phyloP scores from a whole-genome alignment of 1,284 basidiomycete species.

The Papiliotrema nemorosa region DNA sequence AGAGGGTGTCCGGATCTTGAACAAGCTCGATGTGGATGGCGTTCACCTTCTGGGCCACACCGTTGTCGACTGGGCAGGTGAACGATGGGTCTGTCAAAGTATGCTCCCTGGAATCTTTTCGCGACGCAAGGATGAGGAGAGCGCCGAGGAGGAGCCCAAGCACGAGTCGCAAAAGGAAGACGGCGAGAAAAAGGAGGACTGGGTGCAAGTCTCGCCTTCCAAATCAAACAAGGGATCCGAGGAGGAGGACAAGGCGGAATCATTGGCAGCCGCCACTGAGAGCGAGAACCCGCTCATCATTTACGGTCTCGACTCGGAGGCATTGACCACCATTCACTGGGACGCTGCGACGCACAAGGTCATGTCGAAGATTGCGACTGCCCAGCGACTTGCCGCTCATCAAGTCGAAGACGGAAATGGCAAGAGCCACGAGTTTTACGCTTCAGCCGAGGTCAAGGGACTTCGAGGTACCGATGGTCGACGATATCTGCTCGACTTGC shows the following conservation, averaged over 20 bases:
- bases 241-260: conserved; percentile 29
- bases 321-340: conserved; percentile 50
- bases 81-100: conserved; percentile 59
- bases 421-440: conserved; percentile 52
- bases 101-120: conserved; percentile 58
- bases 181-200: conserved; percentile 43
- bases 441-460: conserved; percentile 58
- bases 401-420: conserved; percentile 52
- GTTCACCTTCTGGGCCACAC: conserved; percentile 69
- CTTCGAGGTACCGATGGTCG: conserved; percentile 57
- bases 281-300: conserved; percentile 52
- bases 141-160: conserved; percentile 13
- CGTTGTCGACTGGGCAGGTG: conserved; percentile 57
- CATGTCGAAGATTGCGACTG: conserved; percentile 53
- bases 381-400: conserved; percentile 55
- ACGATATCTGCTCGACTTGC: conserved; percentile 57
- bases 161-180: conserved; percentile 26
- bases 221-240: conserved; percentile 60
- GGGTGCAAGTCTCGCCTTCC: conserved; percentile 58
- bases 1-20: conserved; percentile 54
- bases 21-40: conserved; percentile 65
- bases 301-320: conserved; percentile 57
- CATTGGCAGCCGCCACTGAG: conserved; percentile 5
- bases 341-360: conserved; percentile 54
- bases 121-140: conserved; percentile 40